Percentiles rank a stretch among this genome's conserved stretches.
phyloP scores from a whole-genome alignment of 192 early-diverging fungal genomes.

The Spinellus fusiger region DNA sequence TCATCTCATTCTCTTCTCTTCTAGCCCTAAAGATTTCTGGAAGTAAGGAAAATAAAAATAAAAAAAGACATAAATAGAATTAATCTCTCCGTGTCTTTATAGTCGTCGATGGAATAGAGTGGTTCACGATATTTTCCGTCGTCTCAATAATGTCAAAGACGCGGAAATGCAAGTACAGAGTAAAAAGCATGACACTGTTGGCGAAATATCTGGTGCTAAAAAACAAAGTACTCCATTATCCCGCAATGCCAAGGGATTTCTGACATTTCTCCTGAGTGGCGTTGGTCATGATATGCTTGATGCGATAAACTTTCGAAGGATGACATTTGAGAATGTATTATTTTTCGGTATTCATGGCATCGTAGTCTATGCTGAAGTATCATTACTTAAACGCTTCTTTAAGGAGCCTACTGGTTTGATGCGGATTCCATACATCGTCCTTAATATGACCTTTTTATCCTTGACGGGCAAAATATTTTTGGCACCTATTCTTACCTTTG shows the following conservation, averaged over 20 bases:
- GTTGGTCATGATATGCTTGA: slow-evolving; percentile 1
- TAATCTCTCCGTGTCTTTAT: neutral
- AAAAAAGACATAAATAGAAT: neutral
- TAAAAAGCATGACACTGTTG: too few species aligned
- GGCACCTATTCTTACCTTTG: slow-evolving; percentile 3
- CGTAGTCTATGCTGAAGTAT: neutral
- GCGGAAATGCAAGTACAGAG: neutral
- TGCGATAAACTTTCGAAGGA: neutral
- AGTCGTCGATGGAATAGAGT: slow-evolving; percentile 6
- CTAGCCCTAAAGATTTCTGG: slow-evolving; percentile 9
- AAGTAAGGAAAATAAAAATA: neutral
- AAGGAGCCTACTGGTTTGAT: neutral
- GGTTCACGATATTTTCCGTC: neutral
- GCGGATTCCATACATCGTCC: neutral
- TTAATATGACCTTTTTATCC: neutral
- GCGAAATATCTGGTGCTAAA: too few species aligned
- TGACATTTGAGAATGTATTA: slow-evolving; percentile 1
- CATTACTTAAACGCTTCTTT: neutral
- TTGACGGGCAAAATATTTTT: slow-evolving; percentile 5
- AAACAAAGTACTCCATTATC: neutral
- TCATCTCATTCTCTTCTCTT: too few species aligned
- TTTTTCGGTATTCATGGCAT: slow-evolving; percentile 4
- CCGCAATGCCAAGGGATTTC: neutral
- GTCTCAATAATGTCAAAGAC: neutral
- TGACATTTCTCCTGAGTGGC: slow-evolving; percentile 6